Conservation (phyloP, 768 basidiomycete genomes). For the Collybiopsis confluens region DNA sequence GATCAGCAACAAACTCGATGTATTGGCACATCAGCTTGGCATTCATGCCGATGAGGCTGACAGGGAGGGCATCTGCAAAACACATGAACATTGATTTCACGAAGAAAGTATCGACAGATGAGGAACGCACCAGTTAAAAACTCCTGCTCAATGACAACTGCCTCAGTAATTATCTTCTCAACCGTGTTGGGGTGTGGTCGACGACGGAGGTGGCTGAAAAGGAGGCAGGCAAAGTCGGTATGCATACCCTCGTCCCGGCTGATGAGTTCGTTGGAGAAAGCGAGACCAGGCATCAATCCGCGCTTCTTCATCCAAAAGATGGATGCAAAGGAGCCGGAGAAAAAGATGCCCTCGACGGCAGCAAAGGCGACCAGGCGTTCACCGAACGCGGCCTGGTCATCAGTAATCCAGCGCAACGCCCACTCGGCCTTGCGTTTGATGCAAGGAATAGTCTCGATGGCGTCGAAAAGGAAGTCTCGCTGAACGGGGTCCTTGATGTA, state of each 20-base stretch:
- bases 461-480: slow-evolving; percentile 6
- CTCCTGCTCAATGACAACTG: slow-evolving; percentile 63
- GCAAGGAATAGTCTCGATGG: slow-evolving; percentile 62
- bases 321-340: slow-evolving; percentile 59
- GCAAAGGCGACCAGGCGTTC: slow-evolving; percentile 65
- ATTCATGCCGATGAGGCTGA: slow-evolving; percentile 63
- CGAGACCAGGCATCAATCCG: slow-evolving; percentile 68
- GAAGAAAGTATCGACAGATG: slow-evolving; percentile 41
- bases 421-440: slow-evolving; percentile 61
- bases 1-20: slow-evolving; percentile 58
- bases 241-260: slow-evolving; percentile 75
- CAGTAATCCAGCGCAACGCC: slow-evolving; percentile 61
- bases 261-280: slow-evolving; percentile 74
- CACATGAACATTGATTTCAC: not conserved
- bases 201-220: slow-evolving; percentile 64
- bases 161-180: slow-evolving; percentile 52
- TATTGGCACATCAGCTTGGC: slow-evolving; percentile 53
- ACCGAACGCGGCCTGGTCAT: slow-evolving; percentile 48
- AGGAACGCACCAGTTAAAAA: slow-evolving; percentile 60
- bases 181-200: slow-evolving; percentile 66
- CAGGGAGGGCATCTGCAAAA: slow-evolving; percentile 35
- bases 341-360: slow-evolving; percentile 68
- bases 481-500: slow-evolving; percentile 9
- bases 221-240: slow-evolving; percentile 74
- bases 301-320: slow-evolving; percentile 75